Evolutionary conservation across 1,139 yeast genomes (phyloP), one percentile per base, ranked within the genome.

Genomic region (Nakaseomyces nivariensis): DNA sequence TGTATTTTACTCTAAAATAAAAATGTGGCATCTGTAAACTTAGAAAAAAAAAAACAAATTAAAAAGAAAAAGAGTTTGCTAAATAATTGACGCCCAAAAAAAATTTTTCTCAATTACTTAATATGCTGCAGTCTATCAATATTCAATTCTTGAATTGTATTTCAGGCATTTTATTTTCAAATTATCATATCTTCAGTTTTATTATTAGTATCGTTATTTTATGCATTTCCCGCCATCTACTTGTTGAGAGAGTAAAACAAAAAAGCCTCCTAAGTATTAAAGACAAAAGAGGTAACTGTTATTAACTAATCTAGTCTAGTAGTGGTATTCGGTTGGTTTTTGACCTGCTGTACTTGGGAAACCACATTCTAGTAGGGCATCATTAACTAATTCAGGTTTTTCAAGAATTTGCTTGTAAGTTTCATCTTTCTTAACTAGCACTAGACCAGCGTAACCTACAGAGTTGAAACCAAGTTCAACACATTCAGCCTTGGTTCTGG

Each of bases 381-480:
- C 66, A 46, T 71, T 67, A 72, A 36, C 79, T 76, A 48, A 68
- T 70, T 10, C 67, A 8, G 64, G 62, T 29, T 56, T 53, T 38
- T 55, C 59, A 43, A 69, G 62, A 34, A 82, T 73, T 47, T 74
- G 56, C 4, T 69, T 58, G 48, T 64, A 66, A 40, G 75, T 63
- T 40, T 82, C 82, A 49, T 80, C 75, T 58, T 82, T 75, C 65
- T 86, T 90, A 49, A 92, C 90, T 51, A 86, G 72, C 46, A 90
- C 64, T 56, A 90, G 68, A 1, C 97, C 97, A 56, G 85, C 72
- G 51, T 78, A 78, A 0, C 95, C 97, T 48, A 89, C 77, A 1
- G 96, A 76, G 63, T 92, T 92, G 56, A 90, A 73, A 5, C 88
- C 86, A 37, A 85, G 60, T 25, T 70, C 71, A 42, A 68, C 67